Evolutionary conservation across 2,329 filamentous ascomycete species (phyloP).

Genomic region (Didymellaceae sp.): DNA sequence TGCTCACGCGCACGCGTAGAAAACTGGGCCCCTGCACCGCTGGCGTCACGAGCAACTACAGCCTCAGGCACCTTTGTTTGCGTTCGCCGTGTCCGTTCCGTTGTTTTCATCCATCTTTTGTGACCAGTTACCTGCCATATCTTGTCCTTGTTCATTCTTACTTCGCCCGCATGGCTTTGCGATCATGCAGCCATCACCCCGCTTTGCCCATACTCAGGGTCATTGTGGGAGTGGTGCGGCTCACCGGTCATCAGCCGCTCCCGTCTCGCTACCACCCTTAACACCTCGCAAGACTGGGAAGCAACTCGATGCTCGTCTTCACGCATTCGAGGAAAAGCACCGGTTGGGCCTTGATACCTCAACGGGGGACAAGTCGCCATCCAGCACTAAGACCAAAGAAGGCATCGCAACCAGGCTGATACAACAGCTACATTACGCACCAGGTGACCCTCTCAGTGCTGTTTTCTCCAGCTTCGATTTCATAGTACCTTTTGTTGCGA

Average conservation of each 20-base stretch:
- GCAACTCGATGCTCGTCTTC: slow-evolving; percentile 27
- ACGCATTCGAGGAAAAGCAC: slow-evolving; percentile 29
- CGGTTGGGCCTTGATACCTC: slow-evolving; percentile 26
- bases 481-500: too few species aligned
- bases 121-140: neutral
- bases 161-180: slow-evolving; percentile 7
- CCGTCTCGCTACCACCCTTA: slow-evolving; percentile 25
- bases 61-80: slow-evolving; percentile 35
- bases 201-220: slow-evolving; percentile 1
- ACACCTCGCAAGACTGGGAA: slow-evolving; percentile 19
- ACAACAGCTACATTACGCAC: slow-evolving; percentile 24
- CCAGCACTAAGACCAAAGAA: too few species aligned
- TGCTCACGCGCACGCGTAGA: slow-evolving; percentile 12
- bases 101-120: neutral
- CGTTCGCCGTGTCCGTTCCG: slow-evolving; percentile 16
- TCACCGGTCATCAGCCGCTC: slow-evolving; percentile 11
- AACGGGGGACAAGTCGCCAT: slow-evolving; percentile 37
- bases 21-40: slow-evolving; percentile 9
- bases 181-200: slow-evolving; percentile 16
- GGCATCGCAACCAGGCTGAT: slow-evolving; percentile 26
- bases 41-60: slow-evolving; percentile 16
- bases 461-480: too few species aligned
- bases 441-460: too few species aligned
- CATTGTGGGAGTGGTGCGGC: slow-evolving; percentile 2
- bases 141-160: neutral